A percentile compares a stretch with the other conserved stretches of the same genome.
phyloP scores from a whole-genome alignment of 2,329 filamentous ascomycete genomes.

The Hymenoscyphus linearis region DNA sequence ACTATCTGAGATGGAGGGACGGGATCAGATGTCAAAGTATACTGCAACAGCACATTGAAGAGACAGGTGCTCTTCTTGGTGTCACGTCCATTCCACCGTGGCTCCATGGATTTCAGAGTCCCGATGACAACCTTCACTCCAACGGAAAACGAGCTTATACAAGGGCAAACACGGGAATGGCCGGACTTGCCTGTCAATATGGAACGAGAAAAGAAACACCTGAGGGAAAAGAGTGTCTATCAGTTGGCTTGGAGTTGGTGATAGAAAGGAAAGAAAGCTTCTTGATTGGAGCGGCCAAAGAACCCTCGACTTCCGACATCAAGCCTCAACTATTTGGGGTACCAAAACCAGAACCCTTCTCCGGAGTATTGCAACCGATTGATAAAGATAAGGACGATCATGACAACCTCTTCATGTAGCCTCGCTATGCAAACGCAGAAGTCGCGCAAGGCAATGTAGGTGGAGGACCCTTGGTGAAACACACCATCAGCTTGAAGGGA shows the following conservation, averaged over 20 bases:
- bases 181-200: background rate
- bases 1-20: background rate
- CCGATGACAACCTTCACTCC: background rate
- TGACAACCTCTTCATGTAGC: background rate
- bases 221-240: background rate
- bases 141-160: background rate
- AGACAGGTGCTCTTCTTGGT: background rate
- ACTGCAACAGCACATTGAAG: background rate
- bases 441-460: background rate
- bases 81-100: background rate
- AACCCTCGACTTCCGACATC: background rate
- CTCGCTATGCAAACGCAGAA: background rate
- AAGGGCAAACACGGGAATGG: background rate
- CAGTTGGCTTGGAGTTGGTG: background rate
- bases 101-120: background rate
- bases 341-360: background rate
- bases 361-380: constrained; percentile 1
- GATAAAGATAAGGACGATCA: constrained; percentile 1
- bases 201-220: background rate
- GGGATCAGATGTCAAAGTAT: background rate
- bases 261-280: background rate
- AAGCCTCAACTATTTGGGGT: background rate
- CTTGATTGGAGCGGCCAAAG: constrained; percentile 1
- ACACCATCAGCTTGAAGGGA: background rate
- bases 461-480: background rate